Evolutionary conservation across 768 basidiomycete genomes (phyloP), one percentile per base, ranked within the genome.

Genomic region (Tricholoma matsutake): DNA sequence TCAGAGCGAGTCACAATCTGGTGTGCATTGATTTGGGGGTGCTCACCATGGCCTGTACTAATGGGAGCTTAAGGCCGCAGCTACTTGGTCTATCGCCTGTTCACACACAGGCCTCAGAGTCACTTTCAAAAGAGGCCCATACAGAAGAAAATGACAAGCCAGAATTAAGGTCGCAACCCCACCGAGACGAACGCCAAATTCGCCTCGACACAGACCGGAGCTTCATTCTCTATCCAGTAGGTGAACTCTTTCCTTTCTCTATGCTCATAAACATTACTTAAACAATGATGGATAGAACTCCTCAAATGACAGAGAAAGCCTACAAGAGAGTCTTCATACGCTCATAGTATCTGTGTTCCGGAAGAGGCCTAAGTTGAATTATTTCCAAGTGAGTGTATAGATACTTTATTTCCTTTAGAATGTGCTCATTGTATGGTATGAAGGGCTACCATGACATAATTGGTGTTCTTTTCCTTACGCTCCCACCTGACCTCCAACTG

Each of bases 401-500:
- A 35, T 16, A 2, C 4, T 41, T 25, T n/a, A 39, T 53, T 18
- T 31, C n/a, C n/a, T 20, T 11, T 32, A 25, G n/a, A 58, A 53
- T 25, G 34, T 35, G 34, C 31, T 25, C 37, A 51, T 35, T n/a
- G 8, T 11, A 31, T 51, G 28, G 9, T 6, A 52, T 41, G 31
- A 71, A 96, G 87, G 95, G 95, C 49, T 96, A 91, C 73, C 95
- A 97, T 69, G 95, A 97, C 68, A 93, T 98, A 45, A 80, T 93
- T 20, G 90, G 92, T 0, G 93, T 97, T 11, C 62, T 97, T 3
- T 87, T 86, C 65, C 79, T 94, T 32, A 92, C 91, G 0, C 75
- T 94, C 5, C 89, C 89, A 2, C 72, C 71, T 25, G 83, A 86
- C 47, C 65, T 85, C 22, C 88, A 83, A 47, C 71, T 87, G 0